phyloP scores from a whole-genome alignment of 2,329 filamentous ascomycete species.

The Calonectria fujianensis region DNA sequence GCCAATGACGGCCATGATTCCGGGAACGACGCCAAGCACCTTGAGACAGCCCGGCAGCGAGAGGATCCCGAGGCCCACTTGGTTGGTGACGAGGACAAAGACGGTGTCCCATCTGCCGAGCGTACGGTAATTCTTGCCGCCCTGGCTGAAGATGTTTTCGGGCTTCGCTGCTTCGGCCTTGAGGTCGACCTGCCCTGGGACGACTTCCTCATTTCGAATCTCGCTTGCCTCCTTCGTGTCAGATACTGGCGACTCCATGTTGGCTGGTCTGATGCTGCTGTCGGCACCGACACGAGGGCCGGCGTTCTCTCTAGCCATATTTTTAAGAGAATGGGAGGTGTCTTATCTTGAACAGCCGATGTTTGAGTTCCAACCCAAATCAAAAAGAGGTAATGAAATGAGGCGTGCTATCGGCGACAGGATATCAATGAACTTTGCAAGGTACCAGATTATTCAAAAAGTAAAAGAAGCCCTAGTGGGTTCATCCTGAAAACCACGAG shows the following conservation, averaged over 20 bases:
- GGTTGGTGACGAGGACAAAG: conserved; percentile 56
- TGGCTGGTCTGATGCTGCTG: conserved; percentile 6
- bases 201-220: background rate
- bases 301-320: background rate
- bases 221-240: background rate
- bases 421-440: background rate
- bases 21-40: conserved; percentile 79
- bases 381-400: too few species aligned
- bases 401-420: background rate
- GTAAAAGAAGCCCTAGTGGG: background rate
- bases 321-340: background rate
- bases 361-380: background rate
- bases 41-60: conserved; percentile 82
- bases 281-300: background rate
- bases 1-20: conserved; percentile 80
- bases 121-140: conserved; percentile 56
- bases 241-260: background rate
- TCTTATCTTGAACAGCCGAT: background rate
- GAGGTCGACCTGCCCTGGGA: background rate
- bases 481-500: background rate
- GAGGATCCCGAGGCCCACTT: conserved; percentile 66
- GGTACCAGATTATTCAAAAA: conserved; percentile 9
- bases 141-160: conserved; percentile 54
- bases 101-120: conserved; percentile 54
- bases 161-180: conserved; percentile 31